phyloP scores from a whole-genome alignment of 1,284 basidiomycete genomes.

The Malassezia psittaci region DNA sequence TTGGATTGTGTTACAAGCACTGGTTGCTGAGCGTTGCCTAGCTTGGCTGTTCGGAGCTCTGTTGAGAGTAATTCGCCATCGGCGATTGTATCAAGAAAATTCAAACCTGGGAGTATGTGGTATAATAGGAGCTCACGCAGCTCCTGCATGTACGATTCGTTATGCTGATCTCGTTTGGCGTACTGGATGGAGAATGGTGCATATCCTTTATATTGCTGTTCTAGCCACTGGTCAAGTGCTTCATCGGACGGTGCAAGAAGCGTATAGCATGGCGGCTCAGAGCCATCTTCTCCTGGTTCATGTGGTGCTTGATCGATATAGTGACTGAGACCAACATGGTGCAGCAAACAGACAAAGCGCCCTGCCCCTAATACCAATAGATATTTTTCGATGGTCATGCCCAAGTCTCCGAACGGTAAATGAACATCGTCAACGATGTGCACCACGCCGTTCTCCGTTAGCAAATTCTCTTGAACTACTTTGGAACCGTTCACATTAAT shows the following conservation, averaged over 20 bases:
- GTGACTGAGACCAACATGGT: slow-evolving; percentile 54
- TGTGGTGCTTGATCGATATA: slow-evolving; percentile 47
- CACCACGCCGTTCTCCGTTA: slow-evolving; percentile 56
- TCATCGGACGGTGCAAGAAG: slow-evolving; percentile 77
- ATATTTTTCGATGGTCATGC: slow-evolving; percentile 82
- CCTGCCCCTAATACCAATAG: slow-evolving; percentile 80
- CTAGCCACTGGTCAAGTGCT: slow-evolving; percentile 53
- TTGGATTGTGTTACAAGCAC: slow-evolving; percentile 43
- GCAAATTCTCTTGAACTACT: slow-evolving; percentile 37
- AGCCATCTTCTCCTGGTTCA: slow-evolving; percentile 15
- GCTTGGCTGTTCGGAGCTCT: slow-evolving; percentile 19
- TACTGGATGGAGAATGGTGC: not conserved
- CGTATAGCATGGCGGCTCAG: slow-evolving; percentile 35
- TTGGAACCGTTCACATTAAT: slow-evolving; percentile 21
- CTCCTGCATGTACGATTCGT: not conserved
- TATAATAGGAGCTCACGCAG: slow-evolving; percentile 32
- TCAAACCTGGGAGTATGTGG: slow-evolving; percentile 33
- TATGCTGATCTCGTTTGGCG: not conserved
- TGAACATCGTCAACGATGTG: slow-evolving; percentile 78
- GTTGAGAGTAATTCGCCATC: slow-evolving; percentile 32
- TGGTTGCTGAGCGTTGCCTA: slow-evolving; percentile 40
- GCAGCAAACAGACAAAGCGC: slow-evolving; percentile 77
- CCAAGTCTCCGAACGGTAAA: slow-evolving; percentile 64
- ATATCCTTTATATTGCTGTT: not conserved
- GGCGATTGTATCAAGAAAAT: slow-evolving; percentile 20